phyloP scores from a whole-genome alignment of 768 basidiomycete genomes.

The Suillus lakei region DNA sequence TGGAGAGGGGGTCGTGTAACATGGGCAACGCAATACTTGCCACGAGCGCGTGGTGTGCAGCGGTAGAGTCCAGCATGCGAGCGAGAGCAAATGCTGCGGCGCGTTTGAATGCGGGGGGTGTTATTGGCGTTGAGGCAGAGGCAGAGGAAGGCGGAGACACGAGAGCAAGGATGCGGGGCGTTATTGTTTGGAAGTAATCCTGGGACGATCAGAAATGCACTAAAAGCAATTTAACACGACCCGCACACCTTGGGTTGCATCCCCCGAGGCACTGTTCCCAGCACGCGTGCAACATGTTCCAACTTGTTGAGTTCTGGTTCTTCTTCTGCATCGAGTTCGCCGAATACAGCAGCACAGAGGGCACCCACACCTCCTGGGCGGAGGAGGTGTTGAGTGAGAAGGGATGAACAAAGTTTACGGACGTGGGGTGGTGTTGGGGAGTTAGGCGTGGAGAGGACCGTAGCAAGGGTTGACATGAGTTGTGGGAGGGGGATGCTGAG shows the following conservation, averaged over 20 bases:
- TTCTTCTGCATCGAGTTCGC: conserved; percentile 56
- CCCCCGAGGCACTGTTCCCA: conserved; percentile 64
- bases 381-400: conserved; percentile 73
- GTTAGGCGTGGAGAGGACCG: conserved; percentile 50
- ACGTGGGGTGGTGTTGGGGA: conserved; percentile 50
- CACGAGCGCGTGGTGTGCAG: conserved; percentile 20
- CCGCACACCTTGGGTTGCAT: conserved; percentile 55
- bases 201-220: conserved; percentile 30
- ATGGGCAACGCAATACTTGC: conserved; percentile 46
- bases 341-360: conserved; percentile 70
- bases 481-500: conserved; percentile 64
- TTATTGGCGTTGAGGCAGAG: conserved; percentile 17
- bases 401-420: conserved; percentile 59
- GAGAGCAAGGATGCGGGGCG: conserved; percentile 59
- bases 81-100: conserved; percentile 74
- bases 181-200: conserved; percentile 63
- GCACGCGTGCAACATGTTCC: conserved; percentile 68
- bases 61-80: conserved; percentile 55
- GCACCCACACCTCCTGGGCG: conserved; percentile 74
- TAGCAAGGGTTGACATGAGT: conserved; percentile 66
- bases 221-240: background rate
- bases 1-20: conserved; percentile 59
- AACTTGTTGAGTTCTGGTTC: conserved; percentile 69
- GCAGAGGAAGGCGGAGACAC: conserved; percentile 34
- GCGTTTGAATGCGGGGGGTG: conserved; percentile 49